Base-by-base conservation (phyloP, 345 rosid genomes). In the Mercurialis annua region DNA sequence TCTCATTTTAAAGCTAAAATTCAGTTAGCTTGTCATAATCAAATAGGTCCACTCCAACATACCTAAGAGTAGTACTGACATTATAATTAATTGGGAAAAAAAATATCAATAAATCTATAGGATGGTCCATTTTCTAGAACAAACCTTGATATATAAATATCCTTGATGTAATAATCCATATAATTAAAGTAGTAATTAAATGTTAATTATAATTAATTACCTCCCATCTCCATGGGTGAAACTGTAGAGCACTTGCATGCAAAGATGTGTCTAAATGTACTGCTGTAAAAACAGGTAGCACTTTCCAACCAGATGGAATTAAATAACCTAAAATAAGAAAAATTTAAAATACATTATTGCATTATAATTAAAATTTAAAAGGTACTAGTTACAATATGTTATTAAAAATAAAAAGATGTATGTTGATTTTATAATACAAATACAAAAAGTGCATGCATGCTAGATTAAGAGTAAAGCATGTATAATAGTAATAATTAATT, bases 221-320 rank as follows among this genome's bases (percentile, higher is more conserved):
- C 86, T 84, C 81, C 89, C 89, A 84, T 76, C 89, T 77, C 84
- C 86, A 82, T 20, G 89, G 89, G 74, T 84, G 59, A 54, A 84
- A 84, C 24, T 80, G 76, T 16, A 54, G 73, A 38, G 89, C 75
- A 74, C 47, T 72, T 62, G 73, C 73, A 66, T 78, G 83, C 36
- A 80, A 71, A 61, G 84, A 76, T 36, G 83, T 57, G 65, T 84
- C 86, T 61, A 84, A 64, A 72, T 82, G 86, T 38, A 81, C 84
- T 15, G 86, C 86, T 57, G 83, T 74, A 20, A 84, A 81, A 49
- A 82, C 86, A 20, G 86, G 89, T 7, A 84, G 86, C 47, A 84
- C 89, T 71, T 84, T 78, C 89, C 86, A 84, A 4, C 89, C 89
- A 20, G 77, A 76, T 26, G 84, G 86, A 76, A 84, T 84, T 31